Percentiles rank a stretch among this genome's conserved stretches.
phyloP scores from a whole-genome alignment of 352 stramenopile genomes.

The Globisporangium paroecandrum region DNA sequence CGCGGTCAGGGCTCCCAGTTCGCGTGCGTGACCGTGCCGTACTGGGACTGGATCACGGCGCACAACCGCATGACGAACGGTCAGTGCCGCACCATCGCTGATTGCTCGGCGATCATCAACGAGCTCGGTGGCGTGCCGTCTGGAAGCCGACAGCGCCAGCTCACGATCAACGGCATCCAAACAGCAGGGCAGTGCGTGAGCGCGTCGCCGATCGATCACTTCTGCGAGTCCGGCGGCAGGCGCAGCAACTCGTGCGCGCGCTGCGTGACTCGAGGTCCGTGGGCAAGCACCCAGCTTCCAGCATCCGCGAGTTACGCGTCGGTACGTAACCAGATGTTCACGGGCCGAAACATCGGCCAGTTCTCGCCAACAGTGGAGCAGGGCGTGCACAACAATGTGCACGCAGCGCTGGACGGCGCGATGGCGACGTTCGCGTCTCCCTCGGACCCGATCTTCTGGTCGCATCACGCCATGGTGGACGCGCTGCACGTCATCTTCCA shows the following conservation, averaged over 20 bases:
- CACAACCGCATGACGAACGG: conserved; percentile 4
- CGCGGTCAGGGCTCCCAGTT: conserved; percentile 32
- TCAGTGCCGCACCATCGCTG: not conserved
- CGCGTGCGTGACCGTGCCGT: conserved; percentile 34
- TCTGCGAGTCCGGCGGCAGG: conserved; percentile 34
- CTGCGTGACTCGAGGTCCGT: conserved; percentile 35
- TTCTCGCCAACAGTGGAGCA: conserved; percentile 26
- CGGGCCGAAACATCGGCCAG: conserved; percentile 25
- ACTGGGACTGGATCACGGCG: conserved; percentile 37
- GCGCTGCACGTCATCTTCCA: conserved; percentile 51
- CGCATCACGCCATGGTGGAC: conserved; percentile 48
- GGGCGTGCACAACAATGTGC: conserved; percentile 52
- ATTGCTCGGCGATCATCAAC: conserved; percentile 25
- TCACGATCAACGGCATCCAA: conserved; percentile 24
- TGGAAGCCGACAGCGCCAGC: conserved; percentile 16
- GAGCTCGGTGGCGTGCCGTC: conserved; percentile 31
- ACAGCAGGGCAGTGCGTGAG: conserved; percentile 36
- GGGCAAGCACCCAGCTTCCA: conserved; percentile 27
- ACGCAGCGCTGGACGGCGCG: conserved; percentile 34
- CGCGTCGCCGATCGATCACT: conserved; percentile 31
- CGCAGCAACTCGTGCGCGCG: conserved; percentile 29
- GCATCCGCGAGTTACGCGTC: conserved; percentile 32
- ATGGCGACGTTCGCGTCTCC: conserved; percentile 53
- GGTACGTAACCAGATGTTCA: conserved; percentile 49
- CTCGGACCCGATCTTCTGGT: conserved; percentile 58